These are phyloP conservation scores for Amesomyces nigricolor DNA, from an alignment of 2,329 filamentous ascomycete species.

Conservation along the genomic window DNA sequence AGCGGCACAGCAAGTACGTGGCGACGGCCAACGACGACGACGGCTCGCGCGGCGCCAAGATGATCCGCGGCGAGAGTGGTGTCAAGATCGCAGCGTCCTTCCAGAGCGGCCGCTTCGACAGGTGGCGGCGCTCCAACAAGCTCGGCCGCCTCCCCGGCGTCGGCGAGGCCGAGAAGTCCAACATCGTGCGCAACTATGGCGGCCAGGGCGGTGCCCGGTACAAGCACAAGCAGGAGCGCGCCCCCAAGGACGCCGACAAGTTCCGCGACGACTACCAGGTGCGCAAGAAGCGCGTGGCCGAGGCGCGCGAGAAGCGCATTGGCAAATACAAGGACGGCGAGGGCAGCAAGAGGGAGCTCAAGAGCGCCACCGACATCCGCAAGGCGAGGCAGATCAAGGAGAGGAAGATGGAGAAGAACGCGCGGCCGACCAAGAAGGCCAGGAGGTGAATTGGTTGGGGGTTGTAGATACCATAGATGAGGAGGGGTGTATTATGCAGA, in stretches of 20 bases:
- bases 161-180: slow-evolving; percentile 67
- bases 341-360: slow-evolving; percentile 72
- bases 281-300: slow-evolving; percentile 82
- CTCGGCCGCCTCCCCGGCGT: slow-evolving; percentile 72
- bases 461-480: no score
- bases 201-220: slow-evolving; percentile 48
- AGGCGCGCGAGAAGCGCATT: slow-evolving; percentile 78
- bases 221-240: slow-evolving; percentile 80
- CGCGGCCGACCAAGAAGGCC: slow-evolving; percentile 62
- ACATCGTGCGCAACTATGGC: slow-evolving; percentile 29
- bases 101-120: slow-evolving; percentile 87
- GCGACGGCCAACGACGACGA: slow-evolving; percentile 89
- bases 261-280: slow-evolving; percentile 84
- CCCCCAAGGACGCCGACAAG: slow-evolving; percentile 90
- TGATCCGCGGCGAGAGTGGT: slow-evolving; percentile 84
- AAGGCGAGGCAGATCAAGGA: slow-evolving; percentile 75
- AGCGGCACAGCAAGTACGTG: slow-evolving; percentile 94
- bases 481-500: no score
- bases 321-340: slow-evolving; percentile 67
- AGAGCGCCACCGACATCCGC: slow-evolving; percentile 75
- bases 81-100: slow-evolving; percentile 95
- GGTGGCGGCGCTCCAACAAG: slow-evolving; percentile 83
- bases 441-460: slow-evolving; percentile 13
- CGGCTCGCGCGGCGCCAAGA: slow-evolving; percentile 64
- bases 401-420: slow-evolving; percentile 79